phyloP scores from a whole-genome alignment of 192 early-diverging fungal species.

The Coemansia umbellata region DNA sequence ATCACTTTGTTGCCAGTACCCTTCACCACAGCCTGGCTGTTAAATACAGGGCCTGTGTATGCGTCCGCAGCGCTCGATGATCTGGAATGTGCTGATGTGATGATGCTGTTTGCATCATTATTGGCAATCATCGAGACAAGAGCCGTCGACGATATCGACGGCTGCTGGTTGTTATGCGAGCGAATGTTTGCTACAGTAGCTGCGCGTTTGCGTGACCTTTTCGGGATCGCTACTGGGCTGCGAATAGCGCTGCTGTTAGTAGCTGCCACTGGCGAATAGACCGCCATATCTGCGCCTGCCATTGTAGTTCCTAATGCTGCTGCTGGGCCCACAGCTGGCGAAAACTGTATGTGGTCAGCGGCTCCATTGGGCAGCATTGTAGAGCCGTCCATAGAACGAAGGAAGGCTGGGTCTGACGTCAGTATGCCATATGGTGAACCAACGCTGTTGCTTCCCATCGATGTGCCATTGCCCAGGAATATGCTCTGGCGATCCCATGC shows the following conservation, averaged over 20 bases:
- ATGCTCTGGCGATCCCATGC: constrained; percentile 14
- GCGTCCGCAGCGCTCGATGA: constrained; percentile 5
- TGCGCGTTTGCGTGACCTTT: constrained; percentile 43
- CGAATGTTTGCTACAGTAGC: constrained; percentile 37
- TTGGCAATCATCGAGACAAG: constrained; percentile 5
- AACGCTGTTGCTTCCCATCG: background rate
- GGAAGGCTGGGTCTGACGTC: constrained; percentile 18
- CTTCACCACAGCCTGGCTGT: constrained; percentile 50
- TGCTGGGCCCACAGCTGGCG: constrained; percentile 1
- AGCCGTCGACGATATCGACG: constrained; percentile 3
- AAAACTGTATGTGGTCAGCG: constrained; percentile 12
- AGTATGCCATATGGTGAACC: constrained; percentile 8
- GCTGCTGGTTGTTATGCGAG: constrained; percentile 9
- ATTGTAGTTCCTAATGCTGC: constrained; percentile 3
- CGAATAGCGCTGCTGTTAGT: background rate
- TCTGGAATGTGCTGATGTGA: background rate
- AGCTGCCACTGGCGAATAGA: background rate
- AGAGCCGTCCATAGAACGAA: constrained; percentile 2
- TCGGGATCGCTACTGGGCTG: constrained; percentile 19
- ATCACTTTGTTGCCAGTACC: constrained; percentile 55
- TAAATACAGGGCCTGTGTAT: constrained; percentile 26
- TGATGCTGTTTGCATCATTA: background rate
- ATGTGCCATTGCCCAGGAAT: constrained; percentile 7
- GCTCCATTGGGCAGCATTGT: constrained; percentile 9
- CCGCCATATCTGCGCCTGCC: background rate